Percentiles rank a stretch among this genome's conserved stretches.
Evolutionary conservation across 1,139 yeast species (phyloP).

Genomic region (Saccharomyces hybrid): DNA sequence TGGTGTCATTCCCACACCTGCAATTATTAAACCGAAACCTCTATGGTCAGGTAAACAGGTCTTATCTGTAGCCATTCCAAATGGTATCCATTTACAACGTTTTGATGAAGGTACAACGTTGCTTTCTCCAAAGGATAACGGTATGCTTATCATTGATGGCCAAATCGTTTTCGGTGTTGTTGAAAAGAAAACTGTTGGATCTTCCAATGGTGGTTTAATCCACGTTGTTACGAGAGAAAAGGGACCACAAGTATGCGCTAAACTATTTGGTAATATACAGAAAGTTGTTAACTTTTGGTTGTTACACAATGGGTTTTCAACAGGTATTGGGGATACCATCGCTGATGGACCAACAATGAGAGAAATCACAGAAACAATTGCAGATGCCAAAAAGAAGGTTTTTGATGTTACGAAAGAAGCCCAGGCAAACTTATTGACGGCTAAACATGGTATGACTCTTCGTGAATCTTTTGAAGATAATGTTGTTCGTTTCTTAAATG

Average conservation of each 20-base stretch:
- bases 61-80: slow-evolving; percentile 86
- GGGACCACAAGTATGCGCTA: slow-evolving; percentile 86
- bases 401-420: slow-evolving; percentile 90
- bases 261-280: slow-evolving; percentile 84
- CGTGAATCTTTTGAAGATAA: slow-evolving; percentile 97
- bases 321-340: slow-evolving; percentile 99
- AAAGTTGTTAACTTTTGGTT: slow-evolving; percentile 96
- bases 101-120: slow-evolving; percentile 86
- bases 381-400: slow-evolving; percentile 86
- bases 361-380: slow-evolving; percentile 83
- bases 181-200: slow-evolving; percentile 96
- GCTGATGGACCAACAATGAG: slow-evolving; percentile 97
- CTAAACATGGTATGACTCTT: slow-evolving; percentile 98
- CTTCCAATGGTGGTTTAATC: slow-evolving; percentile 94
- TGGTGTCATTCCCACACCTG: slow-evolving; percentile 97
- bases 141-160: slow-evolving; percentile 88
- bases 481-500: slow-evolving; percentile 89
- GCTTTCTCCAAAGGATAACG: slow-evolving; percentile 77
- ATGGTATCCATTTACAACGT: slow-evolving; percentile 89
- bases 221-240: slow-evolving; percentile 97
- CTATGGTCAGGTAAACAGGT: slow-evolving; percentile 97
- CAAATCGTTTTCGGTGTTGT: slow-evolving; percentile 96
- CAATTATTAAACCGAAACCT: slow-evolving; percentile 88
- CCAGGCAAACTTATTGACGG: slow-evolving; percentile 76
- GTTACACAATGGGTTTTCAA: slow-evolving; percentile 91